These are phyloP conservation scores for Phytophthora pinifolia DNA, from an alignment of 352 stramenopile species.

Conservation along the genomic window DNA sequence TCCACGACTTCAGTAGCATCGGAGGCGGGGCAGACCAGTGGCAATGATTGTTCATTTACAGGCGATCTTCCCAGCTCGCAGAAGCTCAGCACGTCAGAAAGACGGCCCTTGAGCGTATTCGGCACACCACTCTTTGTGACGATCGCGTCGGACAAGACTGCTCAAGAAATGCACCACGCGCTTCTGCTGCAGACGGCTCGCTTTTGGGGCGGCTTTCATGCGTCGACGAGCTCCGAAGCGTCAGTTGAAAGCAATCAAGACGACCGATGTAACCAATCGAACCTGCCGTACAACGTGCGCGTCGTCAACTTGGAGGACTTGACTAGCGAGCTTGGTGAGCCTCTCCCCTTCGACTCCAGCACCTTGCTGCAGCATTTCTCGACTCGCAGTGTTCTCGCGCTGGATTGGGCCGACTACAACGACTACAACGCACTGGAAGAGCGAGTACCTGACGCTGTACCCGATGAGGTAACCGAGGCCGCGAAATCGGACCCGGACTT, in stretches of 20 bases:
- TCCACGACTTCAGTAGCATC: background rate
- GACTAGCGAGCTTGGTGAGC: slow-evolving; percentile 31
- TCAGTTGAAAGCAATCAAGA: slow-evolving; percentile 6
- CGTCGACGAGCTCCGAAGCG: background rate
- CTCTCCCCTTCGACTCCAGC: slow-evolving; percentile 49
- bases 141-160: slow-evolving; percentile 64
- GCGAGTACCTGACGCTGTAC: slow-evolving; percentile 28
- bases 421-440: slow-evolving; percentile 33
- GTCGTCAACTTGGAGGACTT: slow-evolving; percentile 70
- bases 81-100: slow-evolving; percentile 14
- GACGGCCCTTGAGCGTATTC: slow-evolving; percentile 48
- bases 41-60: slow-evolving; percentile 14
- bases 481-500: slow-evolving; percentile 30
- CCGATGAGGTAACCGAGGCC: slow-evolving; percentile 35
- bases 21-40: slow-evolving; percentile 23
- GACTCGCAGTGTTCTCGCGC: slow-evolving; percentile 69
- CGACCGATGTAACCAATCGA: background rate
- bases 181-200: slow-evolving; percentile 70
- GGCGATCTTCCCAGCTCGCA: slow-evolving; percentile 21
- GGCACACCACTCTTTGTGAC: slow-evolving; percentile 76
- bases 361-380: slow-evolving; percentile 73
- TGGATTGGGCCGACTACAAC: slow-evolving; percentile 61
- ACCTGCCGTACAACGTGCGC: slow-evolving; percentile 52
- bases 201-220: slow-evolving; percentile 36
- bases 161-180: slow-evolving; percentile 61